These are phyloP conservation scores for Chiua virens DNA, from an alignment of 768 basidiomycete species.

Conservation along the genomic window DNA sequence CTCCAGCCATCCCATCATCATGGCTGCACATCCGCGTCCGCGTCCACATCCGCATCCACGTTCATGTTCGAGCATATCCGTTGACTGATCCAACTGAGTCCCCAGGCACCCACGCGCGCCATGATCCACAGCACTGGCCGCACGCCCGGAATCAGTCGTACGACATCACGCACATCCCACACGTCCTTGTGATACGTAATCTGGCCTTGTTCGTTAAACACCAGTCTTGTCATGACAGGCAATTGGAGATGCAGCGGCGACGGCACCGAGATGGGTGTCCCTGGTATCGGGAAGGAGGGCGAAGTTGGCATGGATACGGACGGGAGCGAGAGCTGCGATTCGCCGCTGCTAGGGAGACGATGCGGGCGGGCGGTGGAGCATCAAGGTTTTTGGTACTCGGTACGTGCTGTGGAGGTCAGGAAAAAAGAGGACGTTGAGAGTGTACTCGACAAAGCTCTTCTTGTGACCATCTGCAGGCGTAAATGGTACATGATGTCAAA, in stretches of 20 bases:
- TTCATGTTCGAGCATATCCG: conserved; percentile 10
- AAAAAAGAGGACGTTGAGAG: conserved; percentile 71
- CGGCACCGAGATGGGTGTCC: conserved; percentile 56
- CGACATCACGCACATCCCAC: conserved; percentile 78
- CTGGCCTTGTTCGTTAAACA: conserved; percentile 80
- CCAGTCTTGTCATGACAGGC: conserved; percentile 67
- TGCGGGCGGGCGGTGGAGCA: conserved; percentile 28
- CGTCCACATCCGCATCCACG: background rate
- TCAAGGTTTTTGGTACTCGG: conserved; percentile 41
- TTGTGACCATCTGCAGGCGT: conserved; percentile 62
- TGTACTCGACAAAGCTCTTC: conserved; percentile 76
- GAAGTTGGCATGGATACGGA: conserved; percentile 26
- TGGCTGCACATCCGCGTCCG: conserved; percentile 1
- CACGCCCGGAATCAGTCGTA: conserved; percentile 70
- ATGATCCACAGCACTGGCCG: conserved; percentile 68
- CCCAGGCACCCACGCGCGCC: conserved; percentile 58
- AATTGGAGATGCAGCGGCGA: conserved; percentile 76
- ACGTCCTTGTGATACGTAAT: conserved; percentile 79
- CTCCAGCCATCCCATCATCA: conserved; percentile 1
- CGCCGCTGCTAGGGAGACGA: conserved; percentile 25
- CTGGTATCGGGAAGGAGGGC: conserved; percentile 56
- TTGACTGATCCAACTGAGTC: conserved; percentile 44
- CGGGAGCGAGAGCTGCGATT: conserved; percentile 25
- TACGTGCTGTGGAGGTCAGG: conserved; percentile 63
- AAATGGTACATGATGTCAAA: background rate